Percentiles rank a stretch among this genome's conserved stretches.
Conservation (phyloP, 2,329 filamentous ascomycete species). For the Trichophyton simii region DNA sequence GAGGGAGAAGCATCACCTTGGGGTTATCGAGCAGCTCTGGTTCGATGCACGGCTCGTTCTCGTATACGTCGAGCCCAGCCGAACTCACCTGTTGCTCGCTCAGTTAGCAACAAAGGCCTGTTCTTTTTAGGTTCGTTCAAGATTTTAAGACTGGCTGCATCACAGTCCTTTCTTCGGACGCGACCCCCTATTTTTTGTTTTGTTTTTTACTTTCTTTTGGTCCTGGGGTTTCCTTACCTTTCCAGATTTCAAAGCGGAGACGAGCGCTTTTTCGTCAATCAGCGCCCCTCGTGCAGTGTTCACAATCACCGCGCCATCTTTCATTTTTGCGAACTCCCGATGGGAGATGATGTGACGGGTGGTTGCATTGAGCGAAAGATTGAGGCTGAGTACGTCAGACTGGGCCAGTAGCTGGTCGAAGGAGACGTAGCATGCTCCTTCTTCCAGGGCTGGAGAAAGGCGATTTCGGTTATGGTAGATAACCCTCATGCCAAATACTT, state of each 20-base stretch:
- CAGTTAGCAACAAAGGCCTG: background rate
- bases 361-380: slow-evolving; percentile 33
- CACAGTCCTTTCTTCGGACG: background rate
- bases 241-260: slow-evolving; percentile 32
- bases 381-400: slow-evolving; percentile 36
- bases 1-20: slow-evolving; percentile 43
- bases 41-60: slow-evolving; percentile 36
- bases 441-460: slow-evolving; percentile 31
- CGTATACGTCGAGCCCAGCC: slow-evolving; percentile 37
- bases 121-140: background rate
- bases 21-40: slow-evolving; percentile 35
- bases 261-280: slow-evolving; percentile 35
- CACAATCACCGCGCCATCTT: slow-evolving; percentile 25
- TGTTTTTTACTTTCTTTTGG: background rate
- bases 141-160: slow-evolving; percentile 2
- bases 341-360: slow-evolving; percentile 36
- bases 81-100: slow-evolving; percentile 25
- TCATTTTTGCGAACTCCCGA: slow-evolving; percentile 31
- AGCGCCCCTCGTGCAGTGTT: slow-evolving; percentile 25
- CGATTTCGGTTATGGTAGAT: slow-evolving; percentile 36
- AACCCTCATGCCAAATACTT: slow-evolving; percentile 36
- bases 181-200: background rate
- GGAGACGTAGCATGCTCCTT: slow-evolving; percentile 32
- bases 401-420: slow-evolving; percentile 36
- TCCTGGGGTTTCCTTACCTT: slow-evolving; percentile 23